Evolutionary conservation across 805 yeast species (phyloP).

Genomic region (Clavispora asparagi): DNA sequence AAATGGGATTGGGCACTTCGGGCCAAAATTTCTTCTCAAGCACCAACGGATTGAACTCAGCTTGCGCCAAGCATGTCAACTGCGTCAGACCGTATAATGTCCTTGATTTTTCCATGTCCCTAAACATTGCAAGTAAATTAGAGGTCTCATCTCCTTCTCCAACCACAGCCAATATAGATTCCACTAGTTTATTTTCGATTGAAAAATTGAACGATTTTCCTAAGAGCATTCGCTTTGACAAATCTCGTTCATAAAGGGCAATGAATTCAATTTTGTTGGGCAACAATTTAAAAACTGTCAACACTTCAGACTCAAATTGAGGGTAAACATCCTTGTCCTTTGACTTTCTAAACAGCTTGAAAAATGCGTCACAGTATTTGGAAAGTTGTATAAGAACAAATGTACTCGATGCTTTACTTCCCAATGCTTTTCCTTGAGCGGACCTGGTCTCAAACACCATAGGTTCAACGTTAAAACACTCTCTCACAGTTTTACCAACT

Average conservation of each 20-base stretch:
- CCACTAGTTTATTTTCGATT: slow-evolving; percentile 21
- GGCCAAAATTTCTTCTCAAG: slow-evolving; percentile 38
- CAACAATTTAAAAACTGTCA: slow-evolving; percentile 27
- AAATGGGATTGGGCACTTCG: slow-evolving; percentile 24
- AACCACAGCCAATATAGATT: slow-evolving; percentile 19
- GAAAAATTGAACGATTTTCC: slow-evolving; percentile 15
- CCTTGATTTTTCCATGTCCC: slow-evolving; percentile 24
- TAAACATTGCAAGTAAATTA: slow-evolving; percentile 27
- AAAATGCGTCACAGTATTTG: slow-evolving; percentile 27
- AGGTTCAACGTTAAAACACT: slow-evolving; percentile 9
- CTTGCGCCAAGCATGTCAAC: neutral
- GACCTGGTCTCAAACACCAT: slow-evolving; percentile 30
- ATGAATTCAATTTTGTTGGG: slow-evolving; percentile 31
- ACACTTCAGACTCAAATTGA: slow-evolving; percentile 15
- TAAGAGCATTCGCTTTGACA: slow-evolving; percentile 33
- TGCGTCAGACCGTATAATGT: slow-evolving; percentile 9
- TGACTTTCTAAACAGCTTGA: slow-evolving; percentile 15
- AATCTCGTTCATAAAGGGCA: slow-evolving; percentile 25
- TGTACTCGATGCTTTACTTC: slow-evolving; percentile 9
- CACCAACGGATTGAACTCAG: slow-evolving; percentile 28
- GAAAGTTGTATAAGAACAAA: slow-evolving; percentile 20
- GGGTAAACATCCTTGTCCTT: slow-evolving; percentile 8
- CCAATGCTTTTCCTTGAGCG: slow-evolving; percentile 19
- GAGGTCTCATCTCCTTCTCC: slow-evolving; percentile 29
- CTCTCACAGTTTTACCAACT: slow-evolving; percentile 7